A percentile compares a stretch with the other conserved stretches of the same genome.
phyloP scores from a whole-genome alignment of 1,139 yeast species.

The Sugiyamaella grinbergsii region DNA sequence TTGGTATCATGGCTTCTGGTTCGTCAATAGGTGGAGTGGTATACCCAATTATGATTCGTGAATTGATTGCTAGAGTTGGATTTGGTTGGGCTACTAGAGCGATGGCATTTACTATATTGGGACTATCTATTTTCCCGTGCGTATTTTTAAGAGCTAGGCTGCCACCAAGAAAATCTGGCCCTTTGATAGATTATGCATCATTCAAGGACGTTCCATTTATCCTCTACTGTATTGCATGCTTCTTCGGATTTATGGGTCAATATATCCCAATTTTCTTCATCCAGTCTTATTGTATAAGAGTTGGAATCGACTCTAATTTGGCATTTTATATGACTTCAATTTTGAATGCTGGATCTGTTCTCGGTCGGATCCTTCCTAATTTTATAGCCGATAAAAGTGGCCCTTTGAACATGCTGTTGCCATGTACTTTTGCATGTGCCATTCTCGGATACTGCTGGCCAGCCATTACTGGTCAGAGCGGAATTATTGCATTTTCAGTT shows the following conservation, averaged over 20 bases:
- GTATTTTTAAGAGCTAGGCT: conserved; percentile 33
- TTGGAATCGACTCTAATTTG: conserved; percentile 31
- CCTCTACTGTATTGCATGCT: conserved; percentile 35
- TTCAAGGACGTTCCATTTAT: conserved; percentile 39
- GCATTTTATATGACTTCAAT: conserved; percentile 48
- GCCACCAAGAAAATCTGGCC: conserved; percentile 40
- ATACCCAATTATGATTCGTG: conserved; percentile 39
- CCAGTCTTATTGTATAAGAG: conserved; percentile 37
- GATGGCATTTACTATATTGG: conserved; percentile 36
- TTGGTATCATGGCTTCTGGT: conserved; percentile 60
- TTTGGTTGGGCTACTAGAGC: conserved; percentile 42
- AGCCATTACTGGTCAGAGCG: conserved; percentile 49
- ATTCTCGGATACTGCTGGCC: conserved; percentile 41
- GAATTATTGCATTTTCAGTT: conserved; percentile 45
- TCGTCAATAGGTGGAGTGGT: conserved; percentile 34
- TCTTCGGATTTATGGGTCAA: conserved; percentile 42
- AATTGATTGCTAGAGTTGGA: conserved; percentile 38
- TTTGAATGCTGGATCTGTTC: conserved; percentile 52
- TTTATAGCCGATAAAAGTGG: conserved; percentile 51
- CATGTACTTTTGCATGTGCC: conserved; percentile 29
- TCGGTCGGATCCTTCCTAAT: conserved; percentile 57
- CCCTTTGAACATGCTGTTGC: conserved; percentile 47
- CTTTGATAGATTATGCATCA: conserved; percentile 37
- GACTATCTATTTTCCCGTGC: conserved; percentile 31
- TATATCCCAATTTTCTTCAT: conserved; percentile 44